Percentiles rank a stretch among this genome's conserved stretches.
These are phyloP conservation scores for Alternaria conjuncta DNA, from an alignment of 2,329 filamentous ascomycete genomes.

Conservation along the genomic window DNA sequence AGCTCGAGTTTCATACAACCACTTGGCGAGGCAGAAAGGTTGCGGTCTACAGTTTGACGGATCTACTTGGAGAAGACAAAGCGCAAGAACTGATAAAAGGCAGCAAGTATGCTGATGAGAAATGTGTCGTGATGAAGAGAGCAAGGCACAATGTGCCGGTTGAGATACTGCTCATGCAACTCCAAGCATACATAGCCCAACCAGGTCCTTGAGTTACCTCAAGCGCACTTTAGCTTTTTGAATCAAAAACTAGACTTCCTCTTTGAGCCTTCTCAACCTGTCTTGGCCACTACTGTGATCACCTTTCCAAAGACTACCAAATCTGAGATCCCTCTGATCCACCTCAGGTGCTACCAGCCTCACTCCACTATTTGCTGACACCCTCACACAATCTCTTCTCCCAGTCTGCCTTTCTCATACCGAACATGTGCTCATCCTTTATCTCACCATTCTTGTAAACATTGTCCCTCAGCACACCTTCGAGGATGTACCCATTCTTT, in stretches of 20 bases:
- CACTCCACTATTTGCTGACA: background rate
- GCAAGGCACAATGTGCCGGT: constrained; percentile 37
- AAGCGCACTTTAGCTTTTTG: background rate
- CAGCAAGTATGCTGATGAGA: constrained; percentile 28
- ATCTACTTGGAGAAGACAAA: constrained; percentile 42
- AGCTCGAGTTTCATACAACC: constrained; percentile 39
- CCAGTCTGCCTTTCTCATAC: constrained; percentile 44
- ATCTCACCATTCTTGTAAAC: constrained; percentile 45
- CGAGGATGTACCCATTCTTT: constrained; percentile 47
- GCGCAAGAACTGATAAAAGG: constrained; percentile 28
- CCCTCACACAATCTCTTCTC: constrained; percentile 12
- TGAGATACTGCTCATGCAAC: constrained; percentile 41
- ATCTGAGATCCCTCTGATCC: background rate
- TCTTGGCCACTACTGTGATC: background rate
- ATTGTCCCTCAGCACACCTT: constrained; percentile 46
- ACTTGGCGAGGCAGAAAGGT: constrained; percentile 39
- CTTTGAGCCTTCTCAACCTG: background rate
- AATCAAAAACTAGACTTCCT: background rate
- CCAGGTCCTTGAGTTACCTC: constrained; percentile 23
- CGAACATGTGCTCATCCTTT: constrained; percentile 43
- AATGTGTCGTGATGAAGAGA: constrained; percentile 38
- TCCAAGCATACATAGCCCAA: constrained; percentile 38
- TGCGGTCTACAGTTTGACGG: constrained; percentile 43
- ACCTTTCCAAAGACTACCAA: background rate
- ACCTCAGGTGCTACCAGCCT: background rate